These are phyloP conservation scores for Naganishia vishniacii DNA, from an alignment of 768 basidiomycete species.

Conservation along the genomic window DNA sequence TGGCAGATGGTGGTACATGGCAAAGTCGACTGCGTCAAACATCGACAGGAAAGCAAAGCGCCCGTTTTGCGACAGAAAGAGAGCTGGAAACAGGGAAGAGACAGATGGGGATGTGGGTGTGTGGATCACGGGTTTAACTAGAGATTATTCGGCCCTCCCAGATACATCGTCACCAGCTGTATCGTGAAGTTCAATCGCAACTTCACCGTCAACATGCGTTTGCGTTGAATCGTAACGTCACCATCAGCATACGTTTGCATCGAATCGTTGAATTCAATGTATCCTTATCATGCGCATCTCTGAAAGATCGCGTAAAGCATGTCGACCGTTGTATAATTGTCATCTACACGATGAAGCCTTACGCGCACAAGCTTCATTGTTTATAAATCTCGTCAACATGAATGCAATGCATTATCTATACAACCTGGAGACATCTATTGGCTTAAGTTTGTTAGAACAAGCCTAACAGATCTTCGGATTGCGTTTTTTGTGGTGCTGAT, in stretches of 20 bases:
- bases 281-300: not conserved
- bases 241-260: not conserved
- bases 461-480: conserved; percentile 7
- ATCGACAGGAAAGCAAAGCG: conserved; percentile 3
- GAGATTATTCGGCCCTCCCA: not conserved
- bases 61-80: not conserved
- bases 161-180: not conserved
- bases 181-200: not conserved
- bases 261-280: not conserved
- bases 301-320: not conserved
- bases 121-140: conserved; percentile 9
- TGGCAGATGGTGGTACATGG: conserved; percentile 18
- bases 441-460: not conserved
- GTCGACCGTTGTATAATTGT: not conserved
- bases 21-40: conserved; percentile 5
- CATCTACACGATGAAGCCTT: too few relatives aligned
- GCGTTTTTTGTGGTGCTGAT: conserved; percentile 1
- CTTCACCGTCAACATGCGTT: too few relatives aligned
- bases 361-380: not conserved
- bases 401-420: conserved; percentile 6
- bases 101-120: conserved; percentile 13
- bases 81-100: conserved; percentile 1
- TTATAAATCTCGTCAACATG: not conserved
- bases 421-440: not conserved
- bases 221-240: not conserved